A percentile compares a stretch with the other conserved stretches of the same genome.
Evolutionary conservation across 208 protist genomes (phyloP).

Genomic region (Acanthamoeba divionensis): DNA sequence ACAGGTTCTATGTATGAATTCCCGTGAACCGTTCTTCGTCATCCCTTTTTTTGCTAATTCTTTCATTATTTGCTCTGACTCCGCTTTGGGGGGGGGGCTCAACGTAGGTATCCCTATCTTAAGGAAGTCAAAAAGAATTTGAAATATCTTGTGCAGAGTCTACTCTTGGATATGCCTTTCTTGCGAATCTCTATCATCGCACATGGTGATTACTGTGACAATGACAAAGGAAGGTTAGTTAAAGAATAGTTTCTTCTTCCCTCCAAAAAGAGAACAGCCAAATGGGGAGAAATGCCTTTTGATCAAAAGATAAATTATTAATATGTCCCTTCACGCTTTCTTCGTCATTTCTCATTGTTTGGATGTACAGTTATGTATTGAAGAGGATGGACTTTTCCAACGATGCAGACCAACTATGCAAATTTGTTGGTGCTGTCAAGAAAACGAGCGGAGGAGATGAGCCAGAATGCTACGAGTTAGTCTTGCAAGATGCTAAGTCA

Average conservation of each 20-base stretch:
- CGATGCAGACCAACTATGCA: not conserved
- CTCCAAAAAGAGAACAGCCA: no score
- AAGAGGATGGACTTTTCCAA: slow-evolving; percentile 52
- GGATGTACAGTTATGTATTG: slow-evolving; percentile 2
- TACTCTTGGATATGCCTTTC: slow-evolving; percentile 44
- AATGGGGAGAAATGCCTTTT: no score
- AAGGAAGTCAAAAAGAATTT: slow-evolving; percentile 13
- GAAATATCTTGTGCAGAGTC: slow-evolving; percentile 41
- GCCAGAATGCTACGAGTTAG: slow-evolving; percentile 49
- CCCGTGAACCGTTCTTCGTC: not conserved
- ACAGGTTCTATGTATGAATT: slow-evolving; percentile 31
- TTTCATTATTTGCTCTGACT: not conserved
- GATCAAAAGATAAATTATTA: no score
- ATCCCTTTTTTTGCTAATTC: not conserved
- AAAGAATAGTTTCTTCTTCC: no score
- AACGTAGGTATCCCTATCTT: slow-evolving; percentile 24
- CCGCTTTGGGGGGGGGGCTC: not conserved
- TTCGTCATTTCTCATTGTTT: not conserved
- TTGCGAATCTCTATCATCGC: slow-evolving; percentile 52
- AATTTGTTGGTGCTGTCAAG: not conserved
- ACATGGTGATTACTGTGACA: slow-evolving; percentile 50
- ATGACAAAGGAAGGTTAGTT: not conserved
- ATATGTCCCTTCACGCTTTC: not conserved
- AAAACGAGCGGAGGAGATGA: not conserved
- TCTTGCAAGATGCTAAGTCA: slow-evolving; percentile 8